These are phyloP conservation scores for Lactarius pseudohatsudake DNA, from an alignment of 768 basidiomycete genomes.

Conservation along the genomic window DNA sequence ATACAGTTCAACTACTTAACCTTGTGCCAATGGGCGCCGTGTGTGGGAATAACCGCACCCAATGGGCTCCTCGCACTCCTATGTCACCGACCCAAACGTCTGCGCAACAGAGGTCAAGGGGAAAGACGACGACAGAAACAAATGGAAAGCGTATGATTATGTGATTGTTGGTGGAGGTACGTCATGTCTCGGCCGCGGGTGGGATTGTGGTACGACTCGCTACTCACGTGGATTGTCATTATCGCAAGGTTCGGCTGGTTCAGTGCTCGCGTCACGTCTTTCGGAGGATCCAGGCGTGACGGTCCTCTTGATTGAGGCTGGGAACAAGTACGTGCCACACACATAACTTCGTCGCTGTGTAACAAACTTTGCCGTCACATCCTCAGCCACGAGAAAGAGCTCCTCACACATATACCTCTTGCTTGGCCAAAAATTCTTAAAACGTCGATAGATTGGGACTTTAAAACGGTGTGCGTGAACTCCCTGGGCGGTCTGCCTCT, in stretches of 20 bases:
- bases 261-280: slow-evolving; percentile 58
- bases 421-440: slow-evolving; percentile 25
- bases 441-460: slow-evolving; percentile 25
- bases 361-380: not conserved
- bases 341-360: not conserved
- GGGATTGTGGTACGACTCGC: not conserved
- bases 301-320: slow-evolving; percentile 61
- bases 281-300: slow-evolving; percentile 54
- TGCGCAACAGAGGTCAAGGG: slow-evolving; percentile 21
- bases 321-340: slow-evolving; percentile 48
- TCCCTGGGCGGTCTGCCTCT: not conserved
- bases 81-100: slow-evolving; percentile 20
- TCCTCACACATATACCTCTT: slow-evolving; percentile 23
- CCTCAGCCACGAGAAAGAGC: slow-evolving; percentile 19
- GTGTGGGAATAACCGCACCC: not conserved
- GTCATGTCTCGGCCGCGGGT: slow-evolving; percentile 10
- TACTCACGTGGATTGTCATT: slow-evolving; percentile 6
- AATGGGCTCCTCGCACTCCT: slow-evolving; percentile 27
- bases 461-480: slow-evolving; percentile 19
- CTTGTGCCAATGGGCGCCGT: not conserved
- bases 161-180: slow-evolving; percentile 41
- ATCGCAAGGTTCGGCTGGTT: slow-evolving; percentile 56
- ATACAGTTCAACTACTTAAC: not conserved
- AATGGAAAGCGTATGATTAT: slow-evolving; percentile 37
- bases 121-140: slow-evolving; percentile 11